Percentiles rank a stretch among this genome's conserved stretches.
Evolutionary conservation across 2,329 filamentous ascomycete species (phyloP).

Genomic region (Colletotrichum falcatum): DNA sequence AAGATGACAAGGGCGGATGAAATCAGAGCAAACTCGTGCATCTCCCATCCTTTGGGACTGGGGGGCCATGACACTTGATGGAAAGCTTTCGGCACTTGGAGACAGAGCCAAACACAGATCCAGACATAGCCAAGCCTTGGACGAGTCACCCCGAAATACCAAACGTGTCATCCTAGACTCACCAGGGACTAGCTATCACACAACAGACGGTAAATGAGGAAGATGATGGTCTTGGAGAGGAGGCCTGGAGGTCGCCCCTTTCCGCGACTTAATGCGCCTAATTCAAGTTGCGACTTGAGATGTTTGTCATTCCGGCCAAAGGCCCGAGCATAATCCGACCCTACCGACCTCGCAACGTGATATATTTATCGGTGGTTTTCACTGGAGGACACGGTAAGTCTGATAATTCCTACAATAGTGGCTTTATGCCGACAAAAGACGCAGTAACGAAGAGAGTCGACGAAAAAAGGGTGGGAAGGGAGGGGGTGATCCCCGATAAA

Average conservation of each 20-base stretch:
- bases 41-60: neutral
- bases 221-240: neutral
- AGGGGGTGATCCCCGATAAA: no score
- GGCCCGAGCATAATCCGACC: neutral
- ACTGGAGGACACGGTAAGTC: neutral
- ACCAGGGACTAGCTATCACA: neutral
- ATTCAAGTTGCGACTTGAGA: neutral
- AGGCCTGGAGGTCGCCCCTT: neutral
- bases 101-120: slow-evolving; percentile 30
- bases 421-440: no score
- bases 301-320: neutral
- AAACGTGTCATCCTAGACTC: slow-evolving; percentile 22
- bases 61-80: slow-evolving; percentile 1
- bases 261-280: neutral
- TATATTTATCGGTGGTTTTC: neutral
- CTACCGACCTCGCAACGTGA: no score
- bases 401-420: neutral
- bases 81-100: slow-evolving; percentile 22
- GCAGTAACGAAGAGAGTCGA: neutral
- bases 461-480: no score
- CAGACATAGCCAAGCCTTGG: slow-evolving; percentile 29
- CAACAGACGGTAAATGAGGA: neutral
- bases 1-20: neutral
- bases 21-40: neutral
- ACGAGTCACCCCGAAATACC: slow-evolving; percentile 13